Conservation (phyloP, 2,329 filamentous ascomycete species). For the Coniochaeta hoffmannii region DNA sequence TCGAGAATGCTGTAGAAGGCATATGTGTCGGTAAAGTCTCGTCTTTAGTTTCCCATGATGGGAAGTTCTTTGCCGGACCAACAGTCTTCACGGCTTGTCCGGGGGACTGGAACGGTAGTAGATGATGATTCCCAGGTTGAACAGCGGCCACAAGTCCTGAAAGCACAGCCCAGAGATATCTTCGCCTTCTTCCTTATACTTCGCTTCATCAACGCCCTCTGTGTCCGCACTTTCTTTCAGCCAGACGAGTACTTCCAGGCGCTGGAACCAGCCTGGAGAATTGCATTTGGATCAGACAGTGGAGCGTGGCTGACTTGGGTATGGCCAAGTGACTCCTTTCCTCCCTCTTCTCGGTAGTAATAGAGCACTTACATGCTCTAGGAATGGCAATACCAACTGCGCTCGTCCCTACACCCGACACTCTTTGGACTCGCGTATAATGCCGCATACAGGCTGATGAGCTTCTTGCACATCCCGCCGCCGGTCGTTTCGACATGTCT, state of each 20-base stretch:
- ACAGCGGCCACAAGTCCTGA: conserved; percentile 11
- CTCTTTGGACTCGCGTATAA: conserved; percentile 75
- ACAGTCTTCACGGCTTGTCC: neutral
- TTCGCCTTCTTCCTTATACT: conserved; percentile 50
- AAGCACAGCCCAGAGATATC: conserved; percentile 25
- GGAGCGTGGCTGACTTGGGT: conserved; percentile 97
- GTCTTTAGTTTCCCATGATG: neutral
- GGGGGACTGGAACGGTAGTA: neutral
- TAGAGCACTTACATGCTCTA: conserved; percentile 25
- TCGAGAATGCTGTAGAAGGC: neutral
- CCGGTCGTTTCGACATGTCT: conserved; percentile 58
- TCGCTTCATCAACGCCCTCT: conserved; percentile 73
- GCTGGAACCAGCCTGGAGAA: conserved; percentile 86
- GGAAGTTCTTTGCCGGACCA: neutral
- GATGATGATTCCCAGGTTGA: neutral
- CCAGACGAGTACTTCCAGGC: conserved; percentile 97
- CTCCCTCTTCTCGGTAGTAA: neutral
- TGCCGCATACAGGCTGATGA: conserved; percentile 48
- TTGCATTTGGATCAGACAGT: conserved; percentile 69
- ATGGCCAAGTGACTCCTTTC: conserved; percentile 24
- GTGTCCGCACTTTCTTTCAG: conserved; percentile 86
- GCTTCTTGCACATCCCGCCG: conserved; percentile 43
- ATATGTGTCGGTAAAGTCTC: neutral
- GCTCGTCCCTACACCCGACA: conserved; percentile 85
- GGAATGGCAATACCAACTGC: conserved; percentile 88